Evolutionary conservation across 352 stramenopile genomes (phyloP), one percentile per base, ranked within the genome.

Genomic region (Globisporangium mamillatum): DNA sequence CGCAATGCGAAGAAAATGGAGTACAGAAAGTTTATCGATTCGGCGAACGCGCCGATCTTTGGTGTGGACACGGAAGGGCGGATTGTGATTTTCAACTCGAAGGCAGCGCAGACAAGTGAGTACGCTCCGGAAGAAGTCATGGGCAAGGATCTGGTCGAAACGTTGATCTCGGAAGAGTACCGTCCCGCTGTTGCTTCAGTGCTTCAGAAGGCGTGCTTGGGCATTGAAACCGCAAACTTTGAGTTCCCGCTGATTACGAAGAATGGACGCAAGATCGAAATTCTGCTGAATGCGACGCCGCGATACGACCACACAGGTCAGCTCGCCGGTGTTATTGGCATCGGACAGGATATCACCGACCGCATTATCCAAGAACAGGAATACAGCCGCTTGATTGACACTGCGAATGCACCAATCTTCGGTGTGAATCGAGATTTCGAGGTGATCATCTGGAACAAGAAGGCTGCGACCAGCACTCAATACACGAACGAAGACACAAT

Each of bases 361-460:
- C 82, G 75, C 34, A 89, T 86, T 59, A 81, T 81, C 4, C 81
- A 88, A 34, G 82, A 91, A 46, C 83, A 89, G 57, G 83, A 90
- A 59, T 90, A 90, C 66, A 80, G 69, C 38, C 74, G 83, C 4
- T 66, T 91, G 24, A 87, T 91, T 25, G 83, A 91, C 60, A 88
- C 81, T 1, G 83, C 83, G 0, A 91, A 91, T 41, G 83, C 80
- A 6, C 82, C 82, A 10, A 89, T 91, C 48, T 89, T 91, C 53
- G 82, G 82, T 34, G 71, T 91, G 25, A 76, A 97, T 68, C 73
- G 58, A 27, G 72, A 88, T 27, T 88, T 78, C 25, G 52, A 79
- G 18, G 80, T 93, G 44, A 91, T 89, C 48, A 91, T 90, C 36
- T 98, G 92, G 92, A 98, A 98, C 63, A 88, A 96, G 52, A 95